Evolutionary conservation across 2,329 filamentous ascomycete genomes (phyloP), one percentile per base, ranked within the genome.

Genomic region (Pseudocercospora musae): DNA sequence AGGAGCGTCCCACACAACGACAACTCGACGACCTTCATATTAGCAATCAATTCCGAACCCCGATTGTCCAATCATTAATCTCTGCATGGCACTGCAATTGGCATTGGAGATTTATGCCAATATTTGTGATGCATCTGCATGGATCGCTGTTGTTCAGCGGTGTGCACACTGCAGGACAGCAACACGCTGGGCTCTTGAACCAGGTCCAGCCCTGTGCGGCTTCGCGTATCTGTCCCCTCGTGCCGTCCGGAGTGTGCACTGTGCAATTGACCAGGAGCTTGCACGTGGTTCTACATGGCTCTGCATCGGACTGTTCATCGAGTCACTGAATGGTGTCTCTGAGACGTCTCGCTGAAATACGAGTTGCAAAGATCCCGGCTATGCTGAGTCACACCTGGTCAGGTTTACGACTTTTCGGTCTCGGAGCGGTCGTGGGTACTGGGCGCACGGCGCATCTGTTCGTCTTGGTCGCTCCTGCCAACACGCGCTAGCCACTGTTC

Each of bases 401-500:
- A 33, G 11, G 31, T 33, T 62, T 59, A 66, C 27, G 58, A 66
- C 42, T 63, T 66, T 57, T 66, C 63, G 27, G 52, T 54, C 31
- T 63, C 62, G 18, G 48, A 59, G 37, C 37, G 58, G 55, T 63
- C 50, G 37, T 57, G 44, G 21, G 37, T 49, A 27, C 54, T 56
- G 56, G 64, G 54, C 44, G 59, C 57, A 37, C 66, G 62, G 3
- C 44, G 31, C 65, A 69, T 67, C 40, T 54, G 40, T 37, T 64
- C 56, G 57, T 66, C 59, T 31, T 62, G 60, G 44, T 60, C 60
- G 29, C 61, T 54, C 59, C 68, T 58, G n/a, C 73, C 73, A 9
- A 69, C 72, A 29, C 67, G 62, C 23, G 93, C 89, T 67, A 94
- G 91, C 95, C 95, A 98, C 69, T 89, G 87, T 76, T 98, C 94